Percentiles rank a stretch among this genome's conserved stretches.
Conservation (phyloP, 192 early-diverging fungal genomes). For the Spizellomyces punctatus region DNA sequence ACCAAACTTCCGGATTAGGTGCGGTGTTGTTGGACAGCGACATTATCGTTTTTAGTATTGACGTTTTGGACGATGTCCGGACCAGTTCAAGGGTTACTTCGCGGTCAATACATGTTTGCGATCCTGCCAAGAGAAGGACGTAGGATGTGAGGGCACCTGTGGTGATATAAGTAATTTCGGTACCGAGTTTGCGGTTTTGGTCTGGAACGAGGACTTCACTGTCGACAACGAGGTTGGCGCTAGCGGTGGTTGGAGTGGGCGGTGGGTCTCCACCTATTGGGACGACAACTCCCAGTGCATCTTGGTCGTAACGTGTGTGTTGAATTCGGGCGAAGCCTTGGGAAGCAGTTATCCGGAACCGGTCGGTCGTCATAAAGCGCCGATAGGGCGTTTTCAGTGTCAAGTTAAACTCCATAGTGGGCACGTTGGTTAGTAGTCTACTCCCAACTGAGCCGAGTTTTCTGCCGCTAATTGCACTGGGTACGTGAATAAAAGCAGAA, state of each 20-base stretch:
- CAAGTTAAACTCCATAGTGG: background rate
- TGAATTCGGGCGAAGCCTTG: constrained; percentile 18
- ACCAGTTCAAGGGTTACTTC: constrained; percentile 11
- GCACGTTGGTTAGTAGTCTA: too few relatives aligned
- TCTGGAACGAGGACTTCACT: background rate
- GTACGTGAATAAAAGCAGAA: too few relatives aligned
- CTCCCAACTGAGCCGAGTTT: too few relatives aligned
- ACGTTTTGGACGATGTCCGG: background rate
- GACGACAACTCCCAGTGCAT: background rate
- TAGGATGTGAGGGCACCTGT: constrained; percentile 9
- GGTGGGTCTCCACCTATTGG: background rate
- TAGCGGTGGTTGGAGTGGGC: background rate
- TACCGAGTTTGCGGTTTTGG: background rate
- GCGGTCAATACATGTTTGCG: constrained; percentile 4
- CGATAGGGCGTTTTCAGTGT: constrained; percentile 17
- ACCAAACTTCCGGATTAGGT: constrained; percentile 5
- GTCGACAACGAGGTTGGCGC: background rate
- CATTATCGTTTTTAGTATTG: background rate
- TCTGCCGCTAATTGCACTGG: too few relatives aligned
- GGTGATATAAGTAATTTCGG: constrained; percentile 13
- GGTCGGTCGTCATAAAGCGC: constrained; percentile 12
- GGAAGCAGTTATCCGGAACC: constrained; percentile 5
- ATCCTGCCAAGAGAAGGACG: constrained; percentile 13
- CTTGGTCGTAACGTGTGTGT: constrained; percentile 7
- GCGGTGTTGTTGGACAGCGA: background rate